phyloP scores from a whole-genome alignment of 257 asterid genomes.

The Jaltomata sinuosa region DNA sequence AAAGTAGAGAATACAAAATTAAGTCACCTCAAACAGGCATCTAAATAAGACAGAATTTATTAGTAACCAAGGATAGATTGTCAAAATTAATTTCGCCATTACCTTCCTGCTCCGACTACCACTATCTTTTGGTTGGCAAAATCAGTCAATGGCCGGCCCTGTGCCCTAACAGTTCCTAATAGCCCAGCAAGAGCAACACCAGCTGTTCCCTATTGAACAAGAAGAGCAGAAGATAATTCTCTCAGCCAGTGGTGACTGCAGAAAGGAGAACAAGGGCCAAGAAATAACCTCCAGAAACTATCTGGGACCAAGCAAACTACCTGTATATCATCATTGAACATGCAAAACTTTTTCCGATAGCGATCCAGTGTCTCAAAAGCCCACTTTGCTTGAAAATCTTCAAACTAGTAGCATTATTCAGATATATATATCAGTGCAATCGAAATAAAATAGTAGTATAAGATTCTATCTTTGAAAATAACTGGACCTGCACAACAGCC shows the following conservation, averaged over 20 bases:
- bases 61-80: slow-evolving; percentile 13
- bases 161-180: slow-evolving; percentile 94
- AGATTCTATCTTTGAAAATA: slow-evolving; percentile 4
- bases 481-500: slow-evolving; percentile 93
- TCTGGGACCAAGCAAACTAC: slow-evolving; percentile 12
- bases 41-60: background rate
- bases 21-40: background rate
- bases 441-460: slow-evolving; percentile 10
- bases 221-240: slow-evolving; percentile 18
- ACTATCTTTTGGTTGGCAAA: slow-evolving; percentile 95
- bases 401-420: slow-evolving; percentile 56
- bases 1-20: background rate
- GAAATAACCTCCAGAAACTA: background rate
- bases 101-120: slow-evolving; percentile 99
- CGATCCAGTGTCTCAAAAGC: slow-evolving; percentile 96
- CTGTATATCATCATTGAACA: slow-evolving; percentile 99
- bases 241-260: slow-evolving; percentile 5
- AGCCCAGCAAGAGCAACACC: slow-evolving; percentile 99
- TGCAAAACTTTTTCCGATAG: slow-evolving; percentile 91
- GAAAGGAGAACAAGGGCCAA: background rate
- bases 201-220: slow-evolving; percentile 78
- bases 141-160: slow-evolving; percentile 83
- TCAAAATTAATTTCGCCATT: slow-evolving; percentile 1
- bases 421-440: slow-evolving; percentile 10
- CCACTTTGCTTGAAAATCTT: slow-evolving; percentile 99